Evolutionary conservation across 805 yeast species (phyloP).

Genomic region (Wickerhamomyces pijperi): DNA sequence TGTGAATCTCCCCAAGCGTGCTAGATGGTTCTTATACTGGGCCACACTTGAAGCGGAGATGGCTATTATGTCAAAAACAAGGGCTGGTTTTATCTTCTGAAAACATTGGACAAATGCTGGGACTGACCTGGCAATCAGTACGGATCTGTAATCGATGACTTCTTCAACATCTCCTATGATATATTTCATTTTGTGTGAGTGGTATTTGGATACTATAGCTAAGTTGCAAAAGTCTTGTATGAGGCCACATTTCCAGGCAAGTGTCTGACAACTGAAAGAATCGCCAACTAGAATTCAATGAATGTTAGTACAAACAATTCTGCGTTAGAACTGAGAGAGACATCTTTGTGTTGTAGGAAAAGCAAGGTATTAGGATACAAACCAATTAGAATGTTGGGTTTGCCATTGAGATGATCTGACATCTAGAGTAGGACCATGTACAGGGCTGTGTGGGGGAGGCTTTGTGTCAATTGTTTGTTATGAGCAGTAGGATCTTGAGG

Average conservation of each 20-base stretch:
- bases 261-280: slow-evolving; percentile 1
- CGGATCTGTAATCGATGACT: not conserved
- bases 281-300: slow-evolving; percentile 4
- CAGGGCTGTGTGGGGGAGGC: not conserved
- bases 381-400: not conserved
- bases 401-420: not conserved
- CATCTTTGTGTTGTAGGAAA: not conserved
- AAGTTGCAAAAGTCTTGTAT: not conserved
- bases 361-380: not conserved
- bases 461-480: no score
- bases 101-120: slow-evolving; percentile 2
- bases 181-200: not conserved
- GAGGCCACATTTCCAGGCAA: slow-evolving; percentile 1
- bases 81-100: not conserved
- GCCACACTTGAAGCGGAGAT: slow-evolving; percentile 7
- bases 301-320: not conserved
- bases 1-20: not conserved
- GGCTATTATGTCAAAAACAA: slow-evolving; percentile 6
- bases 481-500: no score
- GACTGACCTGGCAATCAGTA: not conserved
- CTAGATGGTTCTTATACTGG: slow-evolving; percentile 2
- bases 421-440: not conserved
- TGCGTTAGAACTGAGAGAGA: no score
- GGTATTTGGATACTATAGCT: not conserved
- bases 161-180: not conserved